Percentiles rank a stretch among this genome's conserved stretches.
Evolutionary conservation across 306 rosid species (phyloP).

Genomic region (Quercus robur): DNA sequence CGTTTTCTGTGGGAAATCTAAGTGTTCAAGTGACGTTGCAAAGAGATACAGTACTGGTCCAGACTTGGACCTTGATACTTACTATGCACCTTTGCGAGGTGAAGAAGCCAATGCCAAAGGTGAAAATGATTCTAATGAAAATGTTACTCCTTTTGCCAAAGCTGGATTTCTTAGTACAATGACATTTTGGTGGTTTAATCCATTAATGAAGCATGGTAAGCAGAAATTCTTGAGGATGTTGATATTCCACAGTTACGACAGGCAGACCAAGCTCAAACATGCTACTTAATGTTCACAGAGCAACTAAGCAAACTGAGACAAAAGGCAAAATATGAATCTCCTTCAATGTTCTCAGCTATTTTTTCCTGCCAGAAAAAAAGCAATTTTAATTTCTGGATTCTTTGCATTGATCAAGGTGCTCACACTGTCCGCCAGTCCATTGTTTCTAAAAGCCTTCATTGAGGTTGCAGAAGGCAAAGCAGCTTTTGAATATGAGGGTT

Average conservation of each 20-base stretch:
- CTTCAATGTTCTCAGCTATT: constrained; percentile 41
- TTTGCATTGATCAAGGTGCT: constrained; percentile 70
- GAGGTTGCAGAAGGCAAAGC: constrained; percentile 62
- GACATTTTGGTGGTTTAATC: constrained; percentile 34
- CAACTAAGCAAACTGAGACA: constrained; percentile 30
- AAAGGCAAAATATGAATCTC: constrained; percentile 25
- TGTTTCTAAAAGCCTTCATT: constrained; percentile 70
- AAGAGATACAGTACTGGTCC: constrained; percentile 4
- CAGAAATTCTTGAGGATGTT: constrained; percentile 3
- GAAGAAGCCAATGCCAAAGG: neutral
- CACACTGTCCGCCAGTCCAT: constrained; percentile 58
- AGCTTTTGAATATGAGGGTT: constrained; percentile 69
- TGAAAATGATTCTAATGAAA: neutral
- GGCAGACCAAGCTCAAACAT: constrained; percentile 36
- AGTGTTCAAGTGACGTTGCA: constrained; percentile 1
- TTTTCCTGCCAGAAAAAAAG: constrained; percentile 57
- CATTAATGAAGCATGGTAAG: constrained; percentile 29
- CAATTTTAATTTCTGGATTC: constrained; percentile 55
- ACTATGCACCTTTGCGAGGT: constrained; percentile 4
- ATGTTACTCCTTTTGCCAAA: constrained; percentile 15
- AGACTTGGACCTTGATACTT: neutral
- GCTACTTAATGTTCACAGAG: constrained; percentile 38
- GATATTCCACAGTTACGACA: constrained; percentile 19
- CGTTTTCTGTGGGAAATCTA: neutral
- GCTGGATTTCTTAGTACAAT: constrained; percentile 7